phyloP scores from a whole-genome alignment of 2,329 filamentous ascomycete species.

The Claviceps digitariae region DNA sequence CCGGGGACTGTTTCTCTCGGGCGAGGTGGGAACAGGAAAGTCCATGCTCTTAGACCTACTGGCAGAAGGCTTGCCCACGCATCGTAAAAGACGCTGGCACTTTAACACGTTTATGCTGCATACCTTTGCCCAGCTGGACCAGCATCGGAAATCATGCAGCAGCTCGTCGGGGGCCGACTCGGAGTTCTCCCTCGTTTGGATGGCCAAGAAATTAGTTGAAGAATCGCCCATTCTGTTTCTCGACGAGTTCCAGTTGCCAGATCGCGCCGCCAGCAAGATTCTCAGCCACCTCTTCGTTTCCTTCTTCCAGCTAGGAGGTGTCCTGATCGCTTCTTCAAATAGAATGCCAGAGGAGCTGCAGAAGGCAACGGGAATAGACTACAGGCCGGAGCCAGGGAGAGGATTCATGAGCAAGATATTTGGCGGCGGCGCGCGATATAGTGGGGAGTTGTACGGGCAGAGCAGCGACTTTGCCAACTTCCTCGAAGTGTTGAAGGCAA shows the following conservation, averaged over 20 bases:
- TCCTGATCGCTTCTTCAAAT: conserved; percentile 69
- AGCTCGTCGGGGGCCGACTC: conserved; percentile 10
- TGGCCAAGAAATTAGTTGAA: conserved; percentile 63
- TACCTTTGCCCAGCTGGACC: conserved; percentile 57
- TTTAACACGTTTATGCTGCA: conserved; percentile 83
- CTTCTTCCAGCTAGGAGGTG: conserved; percentile 73
- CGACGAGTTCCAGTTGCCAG: conserved; percentile 74
- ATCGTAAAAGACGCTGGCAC: conserved; percentile 63
- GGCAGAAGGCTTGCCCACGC: conserved; percentile 61
- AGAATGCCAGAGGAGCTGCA: conserved; percentile 71
- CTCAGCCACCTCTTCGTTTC: conserved; percentile 64
- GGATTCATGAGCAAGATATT: conserved; percentile 37
- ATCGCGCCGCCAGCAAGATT: conserved; percentile 65
- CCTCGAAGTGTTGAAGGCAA: conserved; percentile 59
- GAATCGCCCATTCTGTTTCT: conserved; percentile 65
- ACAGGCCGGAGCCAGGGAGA: conserved; percentile 40
- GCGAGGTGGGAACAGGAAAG: conserved; percentile 73
- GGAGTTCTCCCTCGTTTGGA: conserved; percentile 56
- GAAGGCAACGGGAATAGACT: conserved; percentile 60
- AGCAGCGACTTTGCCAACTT: conserved; percentile 65
- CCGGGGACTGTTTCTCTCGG: conserved; percentile 61
- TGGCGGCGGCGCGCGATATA: conserved; percentile 20
- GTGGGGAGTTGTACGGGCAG: conserved; percentile 41
- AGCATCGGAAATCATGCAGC: conserved; percentile 34
- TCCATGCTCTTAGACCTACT: conserved; percentile 75